Percentiles rank a stretch among this genome's conserved stretches.
These are phyloP conservation scores for Arabis alpina DNA, from an alignment of 345 rosid species.

Conservation along the genomic window DNA sequence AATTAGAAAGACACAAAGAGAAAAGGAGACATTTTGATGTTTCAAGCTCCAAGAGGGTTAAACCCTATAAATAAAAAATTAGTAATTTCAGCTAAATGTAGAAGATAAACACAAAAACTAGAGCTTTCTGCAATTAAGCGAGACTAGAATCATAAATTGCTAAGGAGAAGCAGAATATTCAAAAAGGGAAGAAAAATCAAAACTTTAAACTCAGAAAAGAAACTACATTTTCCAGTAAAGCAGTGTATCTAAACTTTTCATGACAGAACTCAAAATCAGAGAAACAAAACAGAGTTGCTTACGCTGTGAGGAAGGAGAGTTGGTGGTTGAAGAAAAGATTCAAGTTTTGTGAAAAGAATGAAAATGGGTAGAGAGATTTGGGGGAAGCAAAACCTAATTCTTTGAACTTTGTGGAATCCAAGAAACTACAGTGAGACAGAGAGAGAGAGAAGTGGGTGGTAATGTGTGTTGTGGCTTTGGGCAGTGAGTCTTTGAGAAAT, in stretches of 20 bases:
- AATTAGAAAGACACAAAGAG: background rate
- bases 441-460: slow-evolving; percentile 38
- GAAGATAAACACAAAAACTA: slow-evolving; percentile 7
- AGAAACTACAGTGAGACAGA: slow-evolving; percentile 31
- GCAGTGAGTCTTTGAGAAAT: slow-evolving; percentile 38
- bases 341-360: background rate
- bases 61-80: background rate
- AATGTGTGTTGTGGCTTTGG: slow-evolving; percentile 44
- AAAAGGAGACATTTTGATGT: slow-evolving; percentile 9
- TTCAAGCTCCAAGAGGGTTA: background rate
- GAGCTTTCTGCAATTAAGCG: slow-evolving; percentile 29
- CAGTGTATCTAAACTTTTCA: background rate
- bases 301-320: slow-evolving; percentile 26
- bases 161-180: slow-evolving; percentile 2
- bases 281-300: slow-evolving; percentile 20
- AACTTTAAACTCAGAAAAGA: slow-evolving; percentile 11
- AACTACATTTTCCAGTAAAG: slow-evolving; percentile 36
- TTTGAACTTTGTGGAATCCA: slow-evolving; percentile 22
- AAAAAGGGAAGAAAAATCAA: slow-evolving; percentile 14
- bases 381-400: slow-evolving; percentile 32
- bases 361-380: slow-evolving; percentile 23
- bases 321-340: slow-evolving; percentile 25
- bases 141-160: slow-evolving; percentile 2
- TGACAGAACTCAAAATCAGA: background rate
- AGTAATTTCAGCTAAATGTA: background rate